Base-by-base conservation (phyloP, 169 alveolate genomes). In the Plasmodium gaboni region DNA sequence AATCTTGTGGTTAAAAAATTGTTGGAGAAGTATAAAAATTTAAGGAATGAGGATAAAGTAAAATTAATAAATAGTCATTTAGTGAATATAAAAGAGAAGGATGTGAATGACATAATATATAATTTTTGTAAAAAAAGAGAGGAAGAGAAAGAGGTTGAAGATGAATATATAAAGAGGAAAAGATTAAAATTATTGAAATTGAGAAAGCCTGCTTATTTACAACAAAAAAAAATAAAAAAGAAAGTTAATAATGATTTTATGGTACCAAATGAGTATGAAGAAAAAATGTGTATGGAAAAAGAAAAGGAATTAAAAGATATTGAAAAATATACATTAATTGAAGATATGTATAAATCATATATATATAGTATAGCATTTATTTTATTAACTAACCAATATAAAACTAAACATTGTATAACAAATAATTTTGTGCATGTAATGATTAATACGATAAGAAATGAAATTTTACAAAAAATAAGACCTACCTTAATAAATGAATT, bases 401-500 rank as follows among this genome's bases (percentile, higher is more conserved):
- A 15, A 12, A 83, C 85, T 1, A 69, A 48, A 55, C 85, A 83
- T 68, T 67, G 24, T 7, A 83, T 83, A 68, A 17, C 74, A 15
- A 83, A 68, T 28, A 72, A 68, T 46, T 83, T 83, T 26, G 28
- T 32, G 4, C 61, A 83, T 28, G 61, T 83, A 22, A 83, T 83
- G 91, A 68, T 83, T 13, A 48, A 72, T 2, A 60, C 85, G 1
- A 32, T 83, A 5, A 65, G 73, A 46, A n/a, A 71, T 15, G 19
- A 59, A n/a, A 67, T 83, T 72, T 59, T 83, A 26, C 85, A 83
- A 44, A 83, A 71, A 57, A 26, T 83, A 0, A 68, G 57, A 59
- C 91, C 91, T 0, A 57, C 91, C 10, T 61, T 83, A 22, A 72
- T 83, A 71, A 83, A 83, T 22, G 91, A 83, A 32, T 83, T 83